Evolutionary conservation across 305 asterid species (phyloP).

Genomic region (Fraxinus baroniana): DNA sequence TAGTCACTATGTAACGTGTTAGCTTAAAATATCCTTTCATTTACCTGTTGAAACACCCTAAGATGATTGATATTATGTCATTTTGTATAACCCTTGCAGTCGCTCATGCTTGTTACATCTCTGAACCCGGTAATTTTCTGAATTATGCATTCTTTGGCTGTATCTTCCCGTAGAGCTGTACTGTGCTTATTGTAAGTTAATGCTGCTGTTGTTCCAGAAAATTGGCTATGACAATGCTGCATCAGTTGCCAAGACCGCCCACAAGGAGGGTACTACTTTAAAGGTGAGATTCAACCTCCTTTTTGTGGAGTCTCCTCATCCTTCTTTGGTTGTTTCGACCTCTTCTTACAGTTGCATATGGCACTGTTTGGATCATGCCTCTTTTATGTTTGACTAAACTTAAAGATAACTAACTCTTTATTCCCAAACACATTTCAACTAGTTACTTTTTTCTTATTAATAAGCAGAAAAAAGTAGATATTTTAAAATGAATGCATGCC

Average conservation of each 20-base stretch:
- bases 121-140: slow-evolving; percentile 74
- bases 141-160: background rate
- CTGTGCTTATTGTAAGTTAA: slow-evolving; percentile 6
- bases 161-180: background rate
- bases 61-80: slow-evolving; percentile 17
- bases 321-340: background rate
- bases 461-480: background rate
- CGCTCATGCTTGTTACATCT: slow-evolving; percentile 95
- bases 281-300: slow-evolving; percentile 47
- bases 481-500: background rate
- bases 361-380: background rate
- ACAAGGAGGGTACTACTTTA: slow-evolving; percentile 85
- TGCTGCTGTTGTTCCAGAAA: slow-evolving; percentile 49
- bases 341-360: background rate
- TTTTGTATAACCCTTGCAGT: slow-evolving; percentile 52
- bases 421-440: background rate
- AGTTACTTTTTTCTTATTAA: background rate
- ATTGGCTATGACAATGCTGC: slow-evolving; percentile 95
- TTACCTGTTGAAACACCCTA: slow-evolving; percentile 14
- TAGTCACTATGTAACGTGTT: slow-evolving; percentile 29
- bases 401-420: background rate
- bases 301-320: background rate
- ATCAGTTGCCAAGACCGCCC: slow-evolving; percentile 93
- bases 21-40: slow-evolving; percentile 12
- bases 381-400: background rate